These are phyloP conservation scores for Candida sp. DNA, from an alignment of 1,139 yeast genomes.

Conservation along the genomic window DNA sequence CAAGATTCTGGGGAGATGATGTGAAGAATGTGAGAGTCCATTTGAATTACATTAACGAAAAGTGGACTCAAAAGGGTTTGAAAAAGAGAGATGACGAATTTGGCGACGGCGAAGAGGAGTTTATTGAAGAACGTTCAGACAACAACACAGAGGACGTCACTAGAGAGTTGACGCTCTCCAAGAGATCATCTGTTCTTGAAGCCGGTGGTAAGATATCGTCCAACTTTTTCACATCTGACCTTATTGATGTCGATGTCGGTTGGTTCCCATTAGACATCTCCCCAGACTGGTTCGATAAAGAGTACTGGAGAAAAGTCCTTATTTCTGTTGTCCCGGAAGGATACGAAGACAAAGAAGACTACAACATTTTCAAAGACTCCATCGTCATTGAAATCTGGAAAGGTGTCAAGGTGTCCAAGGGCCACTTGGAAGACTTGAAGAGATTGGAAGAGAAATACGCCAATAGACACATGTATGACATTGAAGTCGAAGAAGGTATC, in stretches of 20 bases:
- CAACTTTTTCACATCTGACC: conserved; percentile 70
- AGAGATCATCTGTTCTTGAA: conserved; percentile 41
- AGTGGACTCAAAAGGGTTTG: conserved; percentile 57
- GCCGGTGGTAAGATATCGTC: conserved; percentile 41
- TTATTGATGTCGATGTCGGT: conserved; percentile 72
- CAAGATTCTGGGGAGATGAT: conserved; percentile 55
- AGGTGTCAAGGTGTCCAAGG: conserved; percentile 65
- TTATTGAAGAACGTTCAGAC: not conserved
- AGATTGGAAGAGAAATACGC: conserved; percentile 40
- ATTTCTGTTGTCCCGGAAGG: conserved; percentile 76
- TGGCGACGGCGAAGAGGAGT: not conserved
- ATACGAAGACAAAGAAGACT: conserved; percentile 64
- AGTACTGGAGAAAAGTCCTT: conserved; percentile 50
- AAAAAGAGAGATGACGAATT: conserved; percentile 36
- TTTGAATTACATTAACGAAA: conserved; percentile 65
- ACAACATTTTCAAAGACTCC: conserved; percentile 53
- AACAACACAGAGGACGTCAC: not conserved
- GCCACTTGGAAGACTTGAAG: conserved; percentile 56
- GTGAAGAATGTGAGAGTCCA: conserved; percentile 69
- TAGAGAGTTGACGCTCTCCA: conserved; percentile 11
- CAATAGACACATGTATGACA: conserved; percentile 38
- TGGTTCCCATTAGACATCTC: conserved; percentile 61
- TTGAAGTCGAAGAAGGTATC: conserved; percentile 57
- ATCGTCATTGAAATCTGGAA: conserved; percentile 58
- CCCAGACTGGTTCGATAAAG: conserved; percentile 63